These are phyloP conservation scores for Alectoria sarmentosa DNA, from an alignment of 495 filamentous ascomycete species.

Conservation along the genomic window DNA sequence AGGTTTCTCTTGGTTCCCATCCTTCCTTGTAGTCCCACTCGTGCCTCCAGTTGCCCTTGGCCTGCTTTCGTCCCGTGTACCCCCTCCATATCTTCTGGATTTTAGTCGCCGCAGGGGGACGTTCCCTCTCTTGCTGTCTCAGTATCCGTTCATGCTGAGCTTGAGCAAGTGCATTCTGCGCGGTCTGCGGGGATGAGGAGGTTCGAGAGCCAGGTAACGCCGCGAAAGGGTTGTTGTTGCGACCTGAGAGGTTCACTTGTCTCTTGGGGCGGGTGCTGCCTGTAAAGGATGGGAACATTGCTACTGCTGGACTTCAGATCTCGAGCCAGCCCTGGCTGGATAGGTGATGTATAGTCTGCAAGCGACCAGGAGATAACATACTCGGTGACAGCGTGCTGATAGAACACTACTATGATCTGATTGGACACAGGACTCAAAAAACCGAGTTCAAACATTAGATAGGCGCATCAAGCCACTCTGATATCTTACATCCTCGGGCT, in stretches of 20 bases:
- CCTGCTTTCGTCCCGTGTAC: slow-evolving; percentile 52
- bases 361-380: not conserved
- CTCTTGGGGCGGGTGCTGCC: slow-evolving; percentile 77
- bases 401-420: not conserved
- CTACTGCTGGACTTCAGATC: not conserved
- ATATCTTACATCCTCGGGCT: not conserved
- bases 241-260: slow-evolving; percentile 91
- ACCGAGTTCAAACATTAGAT: not conserved
- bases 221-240: slow-evolving; percentile 69
- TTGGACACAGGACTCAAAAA: not conserved
- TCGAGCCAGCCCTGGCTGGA: not conserved
- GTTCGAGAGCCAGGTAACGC: slow-evolving; percentile 34
- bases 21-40: slow-evolving; percentile 56
- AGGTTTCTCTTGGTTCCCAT: slow-evolving; percentile 22
- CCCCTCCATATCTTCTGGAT: slow-evolving; percentile 86
- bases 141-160: slow-evolving; percentile 77
- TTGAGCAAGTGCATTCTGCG: slow-evolving; percentile 69
- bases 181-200: slow-evolving; percentile 42
- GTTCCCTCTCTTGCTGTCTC: slow-evolving; percentile 75
- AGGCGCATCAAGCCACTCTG: not conserved
- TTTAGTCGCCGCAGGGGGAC: slow-evolving; percentile 61
- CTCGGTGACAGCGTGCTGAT: not conserved
- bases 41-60: slow-evolving; percentile 51
- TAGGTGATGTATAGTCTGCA: not conserved
- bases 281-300: slow-evolving; percentile 87